A percentile compares a stretch with the other conserved stretches of the same genome.
Conservation (phyloP, 1,284 basidiomycete genomes). For the Moesziomyces antarcticus region DNA sequence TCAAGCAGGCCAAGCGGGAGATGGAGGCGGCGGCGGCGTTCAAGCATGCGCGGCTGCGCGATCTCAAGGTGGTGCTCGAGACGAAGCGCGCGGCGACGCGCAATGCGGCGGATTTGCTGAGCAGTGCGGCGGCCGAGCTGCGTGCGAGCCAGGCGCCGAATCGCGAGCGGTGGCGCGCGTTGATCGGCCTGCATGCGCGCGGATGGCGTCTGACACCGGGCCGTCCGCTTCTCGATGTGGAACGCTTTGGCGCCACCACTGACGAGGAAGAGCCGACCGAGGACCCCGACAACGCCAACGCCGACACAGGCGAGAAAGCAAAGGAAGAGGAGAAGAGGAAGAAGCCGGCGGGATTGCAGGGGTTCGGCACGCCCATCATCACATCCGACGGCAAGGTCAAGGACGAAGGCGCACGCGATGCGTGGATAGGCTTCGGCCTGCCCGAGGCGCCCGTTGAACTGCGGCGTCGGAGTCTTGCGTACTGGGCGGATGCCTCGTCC, state of each 20-base stretch:
- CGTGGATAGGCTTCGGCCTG: slow-evolving; percentile 60
- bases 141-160: slow-evolving; percentile 27
- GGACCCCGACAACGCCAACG: not conserved
- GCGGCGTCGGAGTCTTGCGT: slow-evolving; percentile 48
- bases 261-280: slow-evolving; percentile 4
- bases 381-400: slow-evolving; percentile 53
- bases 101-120: slow-evolving; percentile 48
- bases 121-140: slow-evolving; percentile 47
- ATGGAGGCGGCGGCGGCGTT: slow-evolving; percentile 6
- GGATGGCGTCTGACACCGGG: slow-evolving; percentile 60
- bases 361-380: slow-evolving; percentile 56
- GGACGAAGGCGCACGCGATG: slow-evolving; percentile 60
- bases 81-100: slow-evolving; percentile 39
- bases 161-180: slow-evolving; percentile 44
- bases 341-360: slow-evolving; percentile 30
- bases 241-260: slow-evolving; percentile 39
- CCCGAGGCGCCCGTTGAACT: slow-evolving; percentile 52
- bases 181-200: slow-evolving; percentile 41
- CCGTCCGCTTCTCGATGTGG: slow-evolving; percentile 54
- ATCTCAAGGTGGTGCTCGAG: slow-evolving; percentile 45
- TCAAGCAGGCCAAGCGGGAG: slow-evolving; percentile 24
- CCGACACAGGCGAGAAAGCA: slow-evolving; percentile 1
- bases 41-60: slow-evolving; percentile 15
- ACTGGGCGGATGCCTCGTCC: slow-evolving; percentile 44
- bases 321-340: not conserved